phyloP scores from a whole-genome alignment of 768 basidiomycete genomes.

The Sarcodon sp. region DNA sequence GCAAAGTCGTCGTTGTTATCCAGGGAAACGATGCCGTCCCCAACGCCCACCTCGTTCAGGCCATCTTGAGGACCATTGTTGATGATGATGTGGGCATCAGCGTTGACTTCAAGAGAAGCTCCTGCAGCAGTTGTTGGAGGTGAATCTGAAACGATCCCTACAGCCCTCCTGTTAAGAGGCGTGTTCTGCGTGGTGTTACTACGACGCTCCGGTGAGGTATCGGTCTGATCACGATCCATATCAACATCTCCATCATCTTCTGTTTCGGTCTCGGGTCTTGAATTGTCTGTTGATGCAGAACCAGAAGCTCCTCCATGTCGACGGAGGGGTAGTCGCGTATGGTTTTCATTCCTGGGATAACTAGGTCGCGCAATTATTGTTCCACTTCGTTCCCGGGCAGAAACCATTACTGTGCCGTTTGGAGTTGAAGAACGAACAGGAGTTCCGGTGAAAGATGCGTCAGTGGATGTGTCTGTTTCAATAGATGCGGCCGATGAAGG shows the following conservation, averaged over 20 bases:
- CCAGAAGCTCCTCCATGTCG: constrained; percentile 11
- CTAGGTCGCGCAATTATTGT: constrained; percentile 57
- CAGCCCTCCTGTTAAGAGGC: constrained; percentile 24
- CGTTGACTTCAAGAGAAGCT: constrained; percentile 25
- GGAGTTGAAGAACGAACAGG: constrained; percentile 48
- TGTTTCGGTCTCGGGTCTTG: constrained; percentile 61
- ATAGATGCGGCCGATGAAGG: constrained; percentile 23
- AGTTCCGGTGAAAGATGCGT: constrained; percentile 46
- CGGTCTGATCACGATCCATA: constrained; percentile 28
- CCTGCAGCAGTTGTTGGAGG: constrained; percentile 15
- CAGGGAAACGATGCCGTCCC: constrained; percentile 64
- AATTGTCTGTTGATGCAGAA: constrained; percentile 29
- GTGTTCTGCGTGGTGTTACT: constrained; percentile 8
- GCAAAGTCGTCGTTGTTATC: constrained; percentile 83
- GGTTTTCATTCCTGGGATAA: constrained; percentile 21
- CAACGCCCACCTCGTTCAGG: constrained; percentile 42
- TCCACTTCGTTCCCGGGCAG: constrained; percentile 57
- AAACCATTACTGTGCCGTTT: constrained; percentile 46
- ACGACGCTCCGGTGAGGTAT: constrained; percentile 18
- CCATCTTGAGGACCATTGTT: constrained; percentile 30
- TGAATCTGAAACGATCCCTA: constrained; percentile 33
- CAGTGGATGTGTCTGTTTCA: constrained; percentile 50
- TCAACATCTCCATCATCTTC: constrained; percentile 66
- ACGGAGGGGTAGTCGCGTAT: constrained; percentile 11
- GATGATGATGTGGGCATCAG: constrained; percentile 40